These are phyloP conservation scores for Zychaea mexicana DNA, from an alignment of 371 early-diverging fungal genomes.

Conservation along the genomic window DNA sequence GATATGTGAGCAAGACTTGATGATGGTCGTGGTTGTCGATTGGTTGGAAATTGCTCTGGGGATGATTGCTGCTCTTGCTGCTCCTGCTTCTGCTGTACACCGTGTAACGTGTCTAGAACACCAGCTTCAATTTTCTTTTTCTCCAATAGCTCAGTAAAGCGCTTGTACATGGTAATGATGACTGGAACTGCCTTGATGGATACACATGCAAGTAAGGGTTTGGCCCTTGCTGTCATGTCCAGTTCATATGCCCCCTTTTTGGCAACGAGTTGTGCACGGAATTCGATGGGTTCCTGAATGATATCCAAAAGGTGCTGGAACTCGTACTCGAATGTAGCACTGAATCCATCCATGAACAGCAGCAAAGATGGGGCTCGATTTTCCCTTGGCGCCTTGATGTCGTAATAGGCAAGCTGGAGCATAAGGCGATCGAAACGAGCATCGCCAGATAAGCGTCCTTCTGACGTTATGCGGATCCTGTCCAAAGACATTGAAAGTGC, in stretches of 20 bases:
- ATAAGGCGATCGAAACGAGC: constrained; percentile 36
- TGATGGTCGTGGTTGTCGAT: not conserved
- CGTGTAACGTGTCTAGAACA: not conserved
- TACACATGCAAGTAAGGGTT: constrained; percentile 36
- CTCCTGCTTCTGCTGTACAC: not conserved
- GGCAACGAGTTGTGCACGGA: constrained; percentile 20
- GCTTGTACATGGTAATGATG: constrained; percentile 56
- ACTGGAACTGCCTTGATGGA: constrained; percentile 70
- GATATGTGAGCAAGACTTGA: not conserved
- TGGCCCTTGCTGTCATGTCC: constrained; percentile 15
- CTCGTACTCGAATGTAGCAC: constrained; percentile 66
- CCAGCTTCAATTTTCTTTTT: constrained; percentile 58
- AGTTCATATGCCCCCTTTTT: constrained; percentile 14
- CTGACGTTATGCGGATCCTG: constrained; percentile 43
- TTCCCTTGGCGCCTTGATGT: constrained; percentile 3
- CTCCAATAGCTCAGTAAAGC: constrained; percentile 55
- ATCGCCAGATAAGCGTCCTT: constrained; percentile 64
- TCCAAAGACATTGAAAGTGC: constrained; percentile 45
- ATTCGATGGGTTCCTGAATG: constrained; percentile 36
- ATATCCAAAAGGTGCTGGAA: constrained; percentile 67
- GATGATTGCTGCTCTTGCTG: not conserved
- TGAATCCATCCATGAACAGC: constrained; percentile 32
- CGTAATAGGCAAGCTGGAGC: constrained; percentile 18
- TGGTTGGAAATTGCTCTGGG: not conserved
- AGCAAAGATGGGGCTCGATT: constrained; percentile 14